phyloP scores from a whole-genome alignment of 129 eudicot species.

The Flaveria brownii region DNA sequence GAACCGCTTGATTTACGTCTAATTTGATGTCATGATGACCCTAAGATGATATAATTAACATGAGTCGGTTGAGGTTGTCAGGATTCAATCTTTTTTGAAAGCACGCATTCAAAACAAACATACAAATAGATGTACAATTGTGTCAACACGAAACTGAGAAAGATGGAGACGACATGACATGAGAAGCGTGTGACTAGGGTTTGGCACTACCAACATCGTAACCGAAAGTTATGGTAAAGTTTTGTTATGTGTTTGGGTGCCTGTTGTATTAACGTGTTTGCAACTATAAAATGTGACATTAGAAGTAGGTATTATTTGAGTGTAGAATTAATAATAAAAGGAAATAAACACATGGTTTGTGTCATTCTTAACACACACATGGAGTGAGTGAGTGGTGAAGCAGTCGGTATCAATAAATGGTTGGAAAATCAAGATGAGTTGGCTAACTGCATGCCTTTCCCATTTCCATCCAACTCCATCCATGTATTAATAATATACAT shows the following conservation, averaged over 20 bases:
- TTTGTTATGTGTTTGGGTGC: slow-evolving; percentile 24
- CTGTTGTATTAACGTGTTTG: slow-evolving; percentile 34
- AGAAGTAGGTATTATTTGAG: slow-evolving; percentile 31
- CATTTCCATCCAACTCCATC: slow-evolving; percentile 43
- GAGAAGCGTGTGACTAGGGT: slow-evolving; percentile 35
- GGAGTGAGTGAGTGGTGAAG: slow-evolving; percentile 48
- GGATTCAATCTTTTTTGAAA: not conserved
- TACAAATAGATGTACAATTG: slow-evolving; percentile 10
- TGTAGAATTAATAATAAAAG: slow-evolving; percentile 32
- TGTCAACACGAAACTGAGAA: slow-evolving; percentile 22
- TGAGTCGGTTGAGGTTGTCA: not conserved
- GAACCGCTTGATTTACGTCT: too few relatives aligned
- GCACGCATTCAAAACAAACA: slow-evolving; percentile 15
- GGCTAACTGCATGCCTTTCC: slow-evolving; percentile 48
- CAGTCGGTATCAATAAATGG: slow-evolving; percentile 47
- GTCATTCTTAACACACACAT: slow-evolving; percentile 42
- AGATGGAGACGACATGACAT: slow-evolving; percentile 30
- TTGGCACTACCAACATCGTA: slow-evolving; percentile 47
- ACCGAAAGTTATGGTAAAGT: slow-evolving; percentile 65
- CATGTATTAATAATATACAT: slow-evolving; percentile 23
- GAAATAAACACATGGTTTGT: slow-evolving; percentile 42
- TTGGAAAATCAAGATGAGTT: slow-evolving; percentile 47
- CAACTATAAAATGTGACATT: slow-evolving; percentile 20
- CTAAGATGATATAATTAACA: too few relatives aligned
- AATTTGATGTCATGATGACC: too few relatives aligned